Evolutionary conservation across 768 basidiomycete species (phyloP).

Genomic region (Tricholoma sp.): DNA sequence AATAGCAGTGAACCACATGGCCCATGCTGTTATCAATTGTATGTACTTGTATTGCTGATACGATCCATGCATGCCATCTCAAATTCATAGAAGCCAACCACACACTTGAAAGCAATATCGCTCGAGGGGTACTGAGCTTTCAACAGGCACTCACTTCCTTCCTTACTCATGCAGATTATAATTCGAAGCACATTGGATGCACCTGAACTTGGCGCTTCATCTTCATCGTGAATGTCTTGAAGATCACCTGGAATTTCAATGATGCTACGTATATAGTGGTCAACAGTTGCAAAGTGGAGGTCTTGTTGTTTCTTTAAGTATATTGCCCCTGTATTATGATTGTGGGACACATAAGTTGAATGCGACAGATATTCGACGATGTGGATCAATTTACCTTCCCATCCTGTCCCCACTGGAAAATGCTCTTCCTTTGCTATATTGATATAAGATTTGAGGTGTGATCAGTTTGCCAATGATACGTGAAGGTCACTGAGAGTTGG

Average conservation of each 20-base stretch:
- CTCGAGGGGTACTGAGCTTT: constrained; percentile 19
- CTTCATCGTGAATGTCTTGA: constrained; percentile 4
- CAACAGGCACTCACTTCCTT: constrained; percentile 13
- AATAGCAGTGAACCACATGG: neutral
- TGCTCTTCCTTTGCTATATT: no score
- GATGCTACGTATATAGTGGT: constrained; percentile 18
- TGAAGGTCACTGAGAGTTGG: no score
- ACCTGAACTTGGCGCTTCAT: constrained; percentile 1
- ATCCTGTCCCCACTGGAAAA: no score
- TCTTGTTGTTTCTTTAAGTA: constrained; percentile 14
- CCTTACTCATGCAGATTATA: constrained; percentile 20
- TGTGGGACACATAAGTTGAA: neutral
- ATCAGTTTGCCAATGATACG: no score
- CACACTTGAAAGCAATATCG: constrained; percentile 21
- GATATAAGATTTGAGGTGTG: no score
- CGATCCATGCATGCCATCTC: constrained; percentile 18
- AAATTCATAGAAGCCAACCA: constrained; percentile 23
- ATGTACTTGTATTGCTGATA: constrained; percentile 14
- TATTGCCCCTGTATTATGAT: constrained; percentile 5
- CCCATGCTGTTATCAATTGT: neutral
- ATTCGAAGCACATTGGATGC: constrained; percentile 10
- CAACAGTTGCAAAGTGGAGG: neutral
- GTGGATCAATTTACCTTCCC: no score
- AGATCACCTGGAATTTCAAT: neutral
- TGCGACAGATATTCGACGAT: no score